These are phyloP conservation scores for Chaetomium sp. DNA, from an alignment of 2,329 filamentous ascomycete genomes.

Conservation along the genomic window DNA sequence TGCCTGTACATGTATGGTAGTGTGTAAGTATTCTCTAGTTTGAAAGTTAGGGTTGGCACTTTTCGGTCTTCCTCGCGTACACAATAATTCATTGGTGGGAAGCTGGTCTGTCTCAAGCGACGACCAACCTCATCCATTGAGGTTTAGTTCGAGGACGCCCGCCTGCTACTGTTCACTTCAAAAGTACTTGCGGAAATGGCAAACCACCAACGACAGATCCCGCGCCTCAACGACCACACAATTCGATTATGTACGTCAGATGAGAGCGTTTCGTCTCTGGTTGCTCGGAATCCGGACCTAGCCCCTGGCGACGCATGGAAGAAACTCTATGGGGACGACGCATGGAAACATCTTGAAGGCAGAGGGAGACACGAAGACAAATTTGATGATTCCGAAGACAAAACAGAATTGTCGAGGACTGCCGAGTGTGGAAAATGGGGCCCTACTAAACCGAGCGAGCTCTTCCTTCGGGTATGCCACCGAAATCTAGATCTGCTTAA, in stretches of 20 bases:
- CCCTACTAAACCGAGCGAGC: constrained; percentile 51
- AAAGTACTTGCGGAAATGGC: constrained; percentile 2
- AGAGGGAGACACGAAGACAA: not conserved
- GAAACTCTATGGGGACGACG: constrained; percentile 41
- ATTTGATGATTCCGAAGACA: constrained; percentile 13
- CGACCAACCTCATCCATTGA: too few species aligned
- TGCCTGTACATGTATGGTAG: too few species aligned
- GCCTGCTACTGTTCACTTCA: not conserved
- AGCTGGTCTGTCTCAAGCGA: too few species aligned
- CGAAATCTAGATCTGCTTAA: not conserved
- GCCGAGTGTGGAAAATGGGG: constrained; percentile 63
- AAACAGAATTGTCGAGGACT: constrained; percentile 47
- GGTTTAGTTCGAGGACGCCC: too few species aligned
- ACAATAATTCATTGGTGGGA: too few species aligned
- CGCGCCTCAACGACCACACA: constrained; percentile 14
- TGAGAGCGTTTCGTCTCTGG: constrained; percentile 50
- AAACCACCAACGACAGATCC: not conserved
- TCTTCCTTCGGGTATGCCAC: constrained; percentile 54
- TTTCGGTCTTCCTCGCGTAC: too few species aligned
- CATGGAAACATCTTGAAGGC: constrained; percentile 7
- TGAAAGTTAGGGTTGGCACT: too few species aligned
- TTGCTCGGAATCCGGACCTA: constrained; percentile 48
- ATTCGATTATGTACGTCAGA: constrained; percentile 43
- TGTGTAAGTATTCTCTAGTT: too few species aligned
- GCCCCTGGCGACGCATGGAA: constrained; percentile 49